Evolutionary conservation across 2,329 filamentous ascomycete genomes (phyloP).

Genomic region (Botrytis squamosa): DNA sequence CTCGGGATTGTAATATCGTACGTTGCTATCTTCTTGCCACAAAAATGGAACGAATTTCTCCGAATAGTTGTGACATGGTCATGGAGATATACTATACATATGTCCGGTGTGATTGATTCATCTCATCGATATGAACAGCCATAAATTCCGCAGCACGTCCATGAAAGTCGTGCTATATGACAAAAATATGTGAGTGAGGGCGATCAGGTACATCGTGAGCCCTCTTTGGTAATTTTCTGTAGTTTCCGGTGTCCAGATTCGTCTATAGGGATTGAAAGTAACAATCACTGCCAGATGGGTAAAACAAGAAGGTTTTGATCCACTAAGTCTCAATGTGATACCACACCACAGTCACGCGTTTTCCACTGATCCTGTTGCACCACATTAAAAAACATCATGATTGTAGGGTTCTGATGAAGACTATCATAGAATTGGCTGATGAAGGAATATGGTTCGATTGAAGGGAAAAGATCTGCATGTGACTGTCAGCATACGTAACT

Average conservation of each 20-base stretch:
- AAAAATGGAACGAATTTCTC: not conserved
- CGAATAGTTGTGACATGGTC: not conserved
- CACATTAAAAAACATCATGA: not conserved
- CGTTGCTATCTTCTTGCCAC: not conserved
- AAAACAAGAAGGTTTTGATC: not conserved
- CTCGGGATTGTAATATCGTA: not conserved
- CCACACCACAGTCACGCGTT: not conserved
- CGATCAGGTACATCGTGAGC: not conserved
- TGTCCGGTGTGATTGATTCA: not conserved
- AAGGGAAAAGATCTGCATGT: not conserved
- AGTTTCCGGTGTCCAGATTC: not conserved
- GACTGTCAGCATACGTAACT: not conserved
- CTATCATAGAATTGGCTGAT: not conserved
- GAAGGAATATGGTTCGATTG: not conserved
- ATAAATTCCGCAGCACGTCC: not conserved
- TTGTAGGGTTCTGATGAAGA: not conserved
- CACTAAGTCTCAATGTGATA: not conserved
- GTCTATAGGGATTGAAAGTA: not conserved
- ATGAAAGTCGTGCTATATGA: not conserved
- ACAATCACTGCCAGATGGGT: not conserved
- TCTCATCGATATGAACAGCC: not conserved
- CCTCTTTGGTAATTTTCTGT: not conserved
- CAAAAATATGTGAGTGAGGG: not conserved
- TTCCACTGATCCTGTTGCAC: constrained; percentile 6
- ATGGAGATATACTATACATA: not conserved